Evolutionary conservation across 202 grass and related monocot genomes (phyloP), one percentile per base, ranked within the genome.

Genomic region (Setaria italica): DNA sequence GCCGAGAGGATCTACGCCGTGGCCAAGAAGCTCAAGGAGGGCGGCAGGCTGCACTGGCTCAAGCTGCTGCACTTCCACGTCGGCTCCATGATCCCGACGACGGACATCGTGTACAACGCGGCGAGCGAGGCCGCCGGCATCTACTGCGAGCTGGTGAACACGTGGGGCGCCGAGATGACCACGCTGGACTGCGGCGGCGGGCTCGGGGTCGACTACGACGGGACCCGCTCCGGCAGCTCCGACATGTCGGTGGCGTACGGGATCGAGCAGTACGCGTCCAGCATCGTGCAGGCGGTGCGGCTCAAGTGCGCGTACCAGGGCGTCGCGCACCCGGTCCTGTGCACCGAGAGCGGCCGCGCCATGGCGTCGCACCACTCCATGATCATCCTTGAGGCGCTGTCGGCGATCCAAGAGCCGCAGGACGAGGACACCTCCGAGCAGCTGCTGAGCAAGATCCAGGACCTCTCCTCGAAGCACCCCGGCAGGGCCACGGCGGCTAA

Each of bases 181-280:
- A 79, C 54, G 21, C 25, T 91, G 29, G 82, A 91, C 41, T 84
- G 83, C n/a, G 90, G 86, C n/a, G 82, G 90, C 4, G 90, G 86
- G 2, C 42, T 91, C 11, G 72, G 82, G 0, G 37, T 91, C 59
- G 77, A 88, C 90, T 91, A 89, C 66, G 86, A 85, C 32, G 89
- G 86, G 12, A 85, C 77, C 5, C 86, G 71, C 1, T 88, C 89
- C 0, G 45, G 85, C 4, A n/a, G 0, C 68, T 80, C 89, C 41
- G 85, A 88, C 74, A 87, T 88, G 85, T 91, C 85, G 7, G 80
- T 88, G 41, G 80, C 80, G 17, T 91, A 91, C 35, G 85, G 89
- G 30, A 12, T 88, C 1, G 59, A 91, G 42, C 32, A 91, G 75
- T 84, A 90, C 74, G 88, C 84, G 15, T 79, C 73, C 32, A 69